Evolutionary conservation across 257 asterid species (phyloP).

Genomic region (Asclepias syriaca): DNA sequence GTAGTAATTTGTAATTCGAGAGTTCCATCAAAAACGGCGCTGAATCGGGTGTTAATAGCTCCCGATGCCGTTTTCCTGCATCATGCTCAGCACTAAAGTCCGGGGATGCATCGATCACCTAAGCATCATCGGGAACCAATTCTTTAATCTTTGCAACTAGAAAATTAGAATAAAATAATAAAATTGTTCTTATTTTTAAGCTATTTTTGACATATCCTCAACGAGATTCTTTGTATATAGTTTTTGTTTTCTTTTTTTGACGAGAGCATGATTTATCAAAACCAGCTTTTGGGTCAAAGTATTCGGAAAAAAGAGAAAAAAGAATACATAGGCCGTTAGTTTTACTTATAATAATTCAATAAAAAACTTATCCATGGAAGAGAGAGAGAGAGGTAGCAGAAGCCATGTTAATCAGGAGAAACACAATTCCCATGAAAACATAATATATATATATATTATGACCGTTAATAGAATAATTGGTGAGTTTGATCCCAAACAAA

Average conservation of each 20-base stretch:
- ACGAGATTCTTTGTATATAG: slow-evolving; percentile 2
- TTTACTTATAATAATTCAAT: background rate
- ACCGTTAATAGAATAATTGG: too few species aligned
- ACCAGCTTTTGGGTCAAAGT: background rate
- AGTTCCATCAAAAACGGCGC: background rate
- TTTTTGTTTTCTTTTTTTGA: background rate
- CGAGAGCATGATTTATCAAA: background rate
- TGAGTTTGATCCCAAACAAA: too few species aligned
- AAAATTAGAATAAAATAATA: too few species aligned
- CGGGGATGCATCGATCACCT: background rate
- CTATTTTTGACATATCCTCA: background rate
- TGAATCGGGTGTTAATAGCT: background rate
- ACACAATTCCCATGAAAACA: slow-evolving; percentile 10
- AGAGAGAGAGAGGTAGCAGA: background rate
- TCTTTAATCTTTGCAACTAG: background rate
- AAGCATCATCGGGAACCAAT: background rate
- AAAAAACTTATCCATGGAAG: background rate
- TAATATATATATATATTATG: too few species aligned
- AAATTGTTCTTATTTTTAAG: background rate
- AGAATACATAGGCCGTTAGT: too few species aligned
- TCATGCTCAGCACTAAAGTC: background rate
- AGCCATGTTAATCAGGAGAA: slow-evolving; percentile 13
- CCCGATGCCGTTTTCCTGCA: slow-evolving; percentile 5
- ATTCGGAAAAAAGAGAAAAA: background rate
- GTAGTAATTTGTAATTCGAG: too few species aligned